Evolutionary conservation across 2,329 filamentous ascomycete genomes (phyloP), one percentile per base, ranked within the genome.

Genomic region (Madurella fahalii): DNA sequence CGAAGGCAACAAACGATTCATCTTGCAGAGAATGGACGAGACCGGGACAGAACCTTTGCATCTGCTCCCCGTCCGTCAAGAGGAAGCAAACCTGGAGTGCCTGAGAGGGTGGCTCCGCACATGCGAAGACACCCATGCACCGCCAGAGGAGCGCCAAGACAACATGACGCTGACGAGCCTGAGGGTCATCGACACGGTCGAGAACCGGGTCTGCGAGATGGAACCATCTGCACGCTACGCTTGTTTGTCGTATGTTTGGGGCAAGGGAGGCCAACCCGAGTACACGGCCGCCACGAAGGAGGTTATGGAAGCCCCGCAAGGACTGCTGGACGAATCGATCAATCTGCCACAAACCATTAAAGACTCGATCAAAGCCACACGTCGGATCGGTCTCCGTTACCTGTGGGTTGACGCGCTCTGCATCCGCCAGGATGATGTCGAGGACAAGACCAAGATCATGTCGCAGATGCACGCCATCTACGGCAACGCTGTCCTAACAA

Each of bases 191-290:
- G 55, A 57, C 43, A 47, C 49, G 5, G 47, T 43, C 7, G 51
- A 54, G 15, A 34, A 40, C 18, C 37, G 55, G 15, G 31, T 57
- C 17, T 47, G 34, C 2, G 18, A 17, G 30, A 44, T 51, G 9
- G 40, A 43, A 17, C 32, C 40, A 12, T 43, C 47, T 2, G 44
- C 43, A 16, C 47, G 51, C 15, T 57, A 57, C 31, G 47, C 55
- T 37, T 57, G 55, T 34, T 44, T 57, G 31, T 57, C 55, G 2
- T 57, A 57, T 40, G 55, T 57, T 7, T 57, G 55, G 55, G 55
- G 55, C 5, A 31, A 47, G 12, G 44, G 47, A 9, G 43, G 9
- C 17, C 50, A 49, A 13, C 41, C 52, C 5, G 51, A 47, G 25
- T 40, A 51, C 8, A 57, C 55, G 12, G n/a, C 39, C 5, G 43